phyloP scores from a whole-genome alignment of 257 asterid species.

The Solanum habrochaites region DNA sequence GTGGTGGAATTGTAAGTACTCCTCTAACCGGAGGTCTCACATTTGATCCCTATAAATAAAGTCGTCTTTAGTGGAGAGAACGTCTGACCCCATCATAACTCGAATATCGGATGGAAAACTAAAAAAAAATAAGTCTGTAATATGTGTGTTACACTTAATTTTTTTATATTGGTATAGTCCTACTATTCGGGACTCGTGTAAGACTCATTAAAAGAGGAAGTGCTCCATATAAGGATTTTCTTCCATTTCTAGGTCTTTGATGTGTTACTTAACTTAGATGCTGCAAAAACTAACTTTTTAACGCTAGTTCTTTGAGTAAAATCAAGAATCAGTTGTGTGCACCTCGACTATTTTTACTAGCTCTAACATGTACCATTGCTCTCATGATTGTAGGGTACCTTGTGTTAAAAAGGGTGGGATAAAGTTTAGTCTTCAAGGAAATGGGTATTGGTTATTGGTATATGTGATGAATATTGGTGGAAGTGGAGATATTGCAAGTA shows the following conservation, averaged over 20 bases:
- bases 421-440: slow-evolving; percentile 57
- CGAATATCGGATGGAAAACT: background rate
- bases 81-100: background rate
- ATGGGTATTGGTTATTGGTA: slow-evolving; percentile 76
- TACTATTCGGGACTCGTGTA: background rate
- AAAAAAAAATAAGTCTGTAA: background rate
- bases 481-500: slow-evolving; percentile 46
- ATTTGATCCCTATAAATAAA: background rate
- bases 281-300: background rate
- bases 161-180: background rate
- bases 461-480: slow-evolving; percentile 76
- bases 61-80: background rate
- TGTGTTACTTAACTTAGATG: background rate
- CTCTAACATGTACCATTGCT: background rate
- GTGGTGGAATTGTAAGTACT: background rate
- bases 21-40: background rate
- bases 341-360: background rate
- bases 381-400: slow-evolving; percentile 31
- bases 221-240: background rate
- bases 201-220: background rate
- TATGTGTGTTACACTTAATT: background rate
- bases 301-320: background rate
- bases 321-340: background rate
- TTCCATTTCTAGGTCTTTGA: background rate
- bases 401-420: slow-evolving; percentile 46